These are phyloP conservation scores for Leccinum subtestaceum DNA, from an alignment of 768 basidiomycete species.

Conservation along the genomic window DNA sequence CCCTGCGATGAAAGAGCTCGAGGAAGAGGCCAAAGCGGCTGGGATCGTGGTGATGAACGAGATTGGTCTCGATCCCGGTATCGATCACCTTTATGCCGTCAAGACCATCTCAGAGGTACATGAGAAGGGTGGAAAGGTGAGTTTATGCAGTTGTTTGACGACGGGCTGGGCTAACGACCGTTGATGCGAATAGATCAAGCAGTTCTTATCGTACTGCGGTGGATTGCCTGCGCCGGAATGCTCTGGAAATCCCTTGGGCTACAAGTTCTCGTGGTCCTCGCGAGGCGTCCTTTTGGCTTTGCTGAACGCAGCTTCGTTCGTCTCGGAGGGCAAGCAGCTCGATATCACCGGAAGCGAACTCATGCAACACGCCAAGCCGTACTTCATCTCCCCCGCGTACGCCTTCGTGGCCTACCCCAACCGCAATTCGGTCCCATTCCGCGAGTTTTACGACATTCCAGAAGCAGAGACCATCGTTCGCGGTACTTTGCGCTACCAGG, in stretches of 20 bases:
- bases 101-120: constrained; percentile 95
- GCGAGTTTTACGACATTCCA: constrained; percentile 87
- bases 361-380: constrained; percentile 88
- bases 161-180: background rate
- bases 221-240: constrained; percentile 92
- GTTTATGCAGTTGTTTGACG: constrained; percentile 3
- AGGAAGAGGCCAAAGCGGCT: constrained; percentile 76
- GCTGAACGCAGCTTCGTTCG: constrained; percentile 84
- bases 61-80: constrained; percentile 95
- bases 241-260: constrained; percentile 92
- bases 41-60: constrained; percentile 97
- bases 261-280: constrained; percentile 99
- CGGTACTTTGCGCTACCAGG: constrained; percentile 92
- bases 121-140: constrained; percentile 88
- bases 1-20: constrained; percentile 84
- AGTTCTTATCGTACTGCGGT: constrained; percentile 94
- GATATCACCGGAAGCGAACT: constrained; percentile 76
- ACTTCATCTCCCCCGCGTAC: constrained; percentile 93
- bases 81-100: constrained; percentile 90
- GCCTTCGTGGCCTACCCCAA: constrained; percentile 98
- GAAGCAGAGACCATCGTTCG: constrained; percentile 92
- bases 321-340: constrained; percentile 60
- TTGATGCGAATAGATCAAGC: constrained; percentile 57
- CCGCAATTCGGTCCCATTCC: constrained; percentile 88
- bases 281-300: constrained; percentile 94